Evolutionary conservation across 2,329 filamentous ascomycete species (phyloP), one percentile per base, ranked within the genome.

Genomic region (Rhinocladiella mackenziei): DNA sequence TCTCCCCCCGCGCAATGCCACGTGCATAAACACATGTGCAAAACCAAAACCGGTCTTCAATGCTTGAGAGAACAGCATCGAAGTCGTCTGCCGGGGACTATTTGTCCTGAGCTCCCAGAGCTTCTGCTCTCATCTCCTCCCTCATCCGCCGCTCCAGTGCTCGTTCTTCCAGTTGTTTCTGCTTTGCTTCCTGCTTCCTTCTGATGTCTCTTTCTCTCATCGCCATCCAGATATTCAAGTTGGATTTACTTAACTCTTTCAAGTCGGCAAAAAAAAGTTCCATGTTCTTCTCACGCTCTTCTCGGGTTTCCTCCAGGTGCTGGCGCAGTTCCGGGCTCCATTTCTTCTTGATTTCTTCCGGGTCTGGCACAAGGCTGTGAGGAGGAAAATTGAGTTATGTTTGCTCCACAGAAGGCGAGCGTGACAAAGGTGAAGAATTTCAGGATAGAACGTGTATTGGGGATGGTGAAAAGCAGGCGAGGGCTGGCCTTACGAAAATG

Each of bases 241-340:
- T 84, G 10, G 84, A 92, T 70, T 89, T 94, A 18, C 87, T 86
- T 64, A 89, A 87, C 58, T 91, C 80, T 74, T 94, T 96, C 62
- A 98, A 67, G 58, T 83, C 81, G 36, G 62, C 76, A 19, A 96
- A 85, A 60, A 95, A 97, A 43, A 89, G 78, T 61, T 96, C 86
- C 58, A 95, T 95, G 47, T 96, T 89, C 65, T 89, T 77, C 61
- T 92, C 80, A 48, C 78, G 78, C 63, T 84, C 80, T 45, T 83
- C 75, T 13, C 88, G 78, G 46, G 82, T 78, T 65, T 89, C 89
- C n/a, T 94, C 71, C 51, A 86, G 89, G 60, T 85, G 80, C 65
- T 86, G 86, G 62, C 92, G 86, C n/a, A 98, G 77, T 23, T 97
- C 92, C 1, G 91, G 91, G 65, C 91, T 97, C 71, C 97, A 97